Evolutionary conservation across 108 stramenopile species (phyloP), one percentile per base, ranked within the genome.

Genomic region (Cyclotella sp.): DNA sequence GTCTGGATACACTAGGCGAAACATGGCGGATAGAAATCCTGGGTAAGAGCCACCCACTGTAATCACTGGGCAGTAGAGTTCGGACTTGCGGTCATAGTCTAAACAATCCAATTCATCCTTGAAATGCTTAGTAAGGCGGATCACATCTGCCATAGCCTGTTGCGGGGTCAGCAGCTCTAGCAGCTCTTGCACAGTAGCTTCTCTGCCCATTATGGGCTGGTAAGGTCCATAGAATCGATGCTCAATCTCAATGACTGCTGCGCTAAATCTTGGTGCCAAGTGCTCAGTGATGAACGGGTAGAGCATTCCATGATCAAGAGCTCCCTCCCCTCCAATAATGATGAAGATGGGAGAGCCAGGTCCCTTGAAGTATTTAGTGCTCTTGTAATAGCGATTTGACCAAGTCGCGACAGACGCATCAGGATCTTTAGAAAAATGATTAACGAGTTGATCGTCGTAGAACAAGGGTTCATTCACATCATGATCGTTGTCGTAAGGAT

Each of bases 181-280:
- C 45, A 86, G 44, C 57, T 78, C 81, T 6, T 42, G 26, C 14
- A 63, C 62, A 2, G 27, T 82, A 13, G 85, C 75, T 28, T 76
- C 74, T 34, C 68, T 0, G 55, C 81, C 66, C 29, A 60, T 63
- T 57, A 87, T 43, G 0, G 93, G 91, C 52, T 81, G 82, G 22
- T 87, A 90, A n/a, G 70, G 68, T 29, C 94, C 94, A 68, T 95
- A 95, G 58, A 93, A 95, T 0, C 94, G 89, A 78, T 95, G 94
- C 52, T 95, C 94, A 16, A 92, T 88, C 54, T 88, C 68, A 15
- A 95, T 44, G 5, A 93, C 89, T 22, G 78, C 87, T 7, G 90
- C 94, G 10, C 82, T 77, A 67, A 91, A 93, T 18, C 82, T 46
- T 27, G 84, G 79, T 28, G 94, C 91, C 55, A 92, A 75, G 58